These are phyloP conservation scores for Pluteus cervinus DNA, from an alignment of 768 basidiomycete species.

Conservation along the genomic window DNA sequence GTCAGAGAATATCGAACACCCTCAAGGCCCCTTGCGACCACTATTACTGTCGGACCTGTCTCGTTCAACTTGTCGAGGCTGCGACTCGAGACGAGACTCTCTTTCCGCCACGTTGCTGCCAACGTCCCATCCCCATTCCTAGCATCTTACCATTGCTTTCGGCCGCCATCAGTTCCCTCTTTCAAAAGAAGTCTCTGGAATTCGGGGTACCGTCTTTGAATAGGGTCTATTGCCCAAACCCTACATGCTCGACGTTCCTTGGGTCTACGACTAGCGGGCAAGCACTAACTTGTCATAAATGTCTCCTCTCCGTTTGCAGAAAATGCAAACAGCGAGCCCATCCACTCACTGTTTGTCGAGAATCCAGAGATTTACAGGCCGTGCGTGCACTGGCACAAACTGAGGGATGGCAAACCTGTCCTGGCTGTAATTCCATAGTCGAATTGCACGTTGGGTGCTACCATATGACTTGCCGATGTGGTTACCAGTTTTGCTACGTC, in stretches of 20 bases:
- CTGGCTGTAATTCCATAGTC: constrained; percentile 47
- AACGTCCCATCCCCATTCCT: constrained; percentile 23
- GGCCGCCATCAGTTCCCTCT: constrained; percentile 17
- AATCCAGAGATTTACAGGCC: constrained; percentile 34
- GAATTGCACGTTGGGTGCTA: constrained; percentile 55
- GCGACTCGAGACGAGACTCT: constrained; percentile 45
- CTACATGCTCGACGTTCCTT: constrained; percentile 49
- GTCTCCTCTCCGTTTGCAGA: neutral
- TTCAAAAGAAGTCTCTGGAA: constrained; percentile 39
- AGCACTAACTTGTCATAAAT: constrained; percentile 1
- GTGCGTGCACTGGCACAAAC: constrained; percentile 38
- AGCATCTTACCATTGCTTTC: constrained; percentile 24
- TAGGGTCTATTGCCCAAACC: constrained; percentile 46
- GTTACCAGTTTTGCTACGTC: constrained; percentile 56
- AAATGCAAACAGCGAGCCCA: constrained; percentile 45
- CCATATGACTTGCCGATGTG: constrained; percentile 61
- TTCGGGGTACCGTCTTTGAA: constrained; percentile 32
- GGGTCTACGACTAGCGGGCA: constrained; percentile 25
- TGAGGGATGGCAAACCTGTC: constrained; percentile 58
- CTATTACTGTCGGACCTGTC: constrained; percentile 39
- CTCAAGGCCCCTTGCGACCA: constrained; percentile 41
- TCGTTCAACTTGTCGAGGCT: constrained; percentile 31
- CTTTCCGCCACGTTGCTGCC: constrained; percentile 47
- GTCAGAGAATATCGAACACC: constrained; percentile 11
- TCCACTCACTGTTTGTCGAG: constrained; percentile 29